Percentiles rank a stretch among this genome's conserved stretches.
phyloP scores from a whole-genome alignment of 2,329 filamentous ascomycete genomes.

The Fusarium sp. region DNA sequence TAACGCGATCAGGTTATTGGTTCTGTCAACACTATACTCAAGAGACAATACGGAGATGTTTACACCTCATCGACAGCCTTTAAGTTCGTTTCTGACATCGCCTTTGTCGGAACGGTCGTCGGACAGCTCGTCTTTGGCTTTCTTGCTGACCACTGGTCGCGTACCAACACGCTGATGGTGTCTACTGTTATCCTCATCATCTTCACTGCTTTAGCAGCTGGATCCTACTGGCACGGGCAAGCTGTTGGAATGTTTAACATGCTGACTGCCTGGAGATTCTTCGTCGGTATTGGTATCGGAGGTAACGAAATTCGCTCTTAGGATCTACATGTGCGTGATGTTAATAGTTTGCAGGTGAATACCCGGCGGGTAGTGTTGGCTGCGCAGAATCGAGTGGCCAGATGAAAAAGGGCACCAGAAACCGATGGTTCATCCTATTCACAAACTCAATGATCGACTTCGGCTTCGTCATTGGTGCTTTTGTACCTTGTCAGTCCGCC shows the following conservation, averaged over 20 bases:
- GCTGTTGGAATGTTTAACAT: conserved; percentile 78
- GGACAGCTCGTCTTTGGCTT: conserved; percentile 86
- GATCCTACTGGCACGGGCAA: conserved; percentile 79
- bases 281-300: conserved; percentile 84
- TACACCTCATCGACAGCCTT: conserved; percentile 78
- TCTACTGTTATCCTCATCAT: conserved; percentile 87
- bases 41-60: conserved; percentile 73
- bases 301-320: conserved; percentile 49
- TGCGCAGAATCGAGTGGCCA: conserved; percentile 88
- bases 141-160: conserved; percentile 84
- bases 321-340: accelerated
- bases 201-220: conserved; percentile 84
- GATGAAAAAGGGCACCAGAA: conserved; percentile 82
- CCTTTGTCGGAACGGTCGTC: conserved; percentile 87
- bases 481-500: conserved; percentile 70
- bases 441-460: conserved; percentile 89
- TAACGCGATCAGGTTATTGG: conserved; percentile 77
- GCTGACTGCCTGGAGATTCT: conserved; percentile 86
- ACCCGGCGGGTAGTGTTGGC: conserved; percentile 82
- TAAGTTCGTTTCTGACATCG: conserved; percentile 82
- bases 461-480: conserved; percentile 84
- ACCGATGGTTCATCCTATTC: conserved; percentile 91
- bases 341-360: conserved; percentile 66
- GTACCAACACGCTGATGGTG: conserved; percentile 82
- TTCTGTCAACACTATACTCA: conserved; percentile 83